phyloP scores from a whole-genome alignment of 371 early-diverging fungal genomes.

The Actinomortierella ambigua region DNA sequence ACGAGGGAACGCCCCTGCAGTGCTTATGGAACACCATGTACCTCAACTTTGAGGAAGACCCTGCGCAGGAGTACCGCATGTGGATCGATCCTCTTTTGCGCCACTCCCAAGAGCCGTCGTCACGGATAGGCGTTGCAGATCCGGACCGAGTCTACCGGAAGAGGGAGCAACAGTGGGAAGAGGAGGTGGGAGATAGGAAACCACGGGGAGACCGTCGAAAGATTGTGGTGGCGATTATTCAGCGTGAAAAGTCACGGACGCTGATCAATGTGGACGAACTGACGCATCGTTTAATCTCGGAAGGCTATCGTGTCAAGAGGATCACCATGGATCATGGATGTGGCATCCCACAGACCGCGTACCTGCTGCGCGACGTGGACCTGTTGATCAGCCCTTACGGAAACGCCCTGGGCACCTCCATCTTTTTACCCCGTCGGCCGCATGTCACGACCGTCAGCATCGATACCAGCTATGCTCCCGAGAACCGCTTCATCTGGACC shows the following conservation, averaged over 20 bases:
- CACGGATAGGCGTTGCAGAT: slow-evolving; percentile 8
- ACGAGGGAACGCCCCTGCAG: neutral
- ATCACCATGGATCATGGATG: slow-evolving; percentile 50
- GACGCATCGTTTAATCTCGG: slow-evolving; percentile 12
- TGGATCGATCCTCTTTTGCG: no score
- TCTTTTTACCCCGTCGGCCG: slow-evolving; percentile 45
- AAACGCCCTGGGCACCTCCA: slow-evolving; percentile 46
- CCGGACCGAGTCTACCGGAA: slow-evolving; percentile 39
- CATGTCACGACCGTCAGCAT: slow-evolving; percentile 29
- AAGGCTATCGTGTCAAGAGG: slow-evolving; percentile 9
- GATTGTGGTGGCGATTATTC: slow-evolving; percentile 5
- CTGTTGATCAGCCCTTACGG: slow-evolving; percentile 50
- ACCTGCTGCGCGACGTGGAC: slow-evolving; percentile 48
- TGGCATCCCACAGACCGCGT: slow-evolving; percentile 38
- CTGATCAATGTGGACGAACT: slow-evolving; percentile 13
- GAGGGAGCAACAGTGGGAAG: slow-evolving; percentile 7
- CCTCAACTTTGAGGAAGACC: neutral
- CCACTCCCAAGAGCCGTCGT: neutral
- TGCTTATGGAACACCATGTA: slow-evolving; percentile 1
- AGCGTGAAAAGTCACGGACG: slow-evolving; percentile 5
- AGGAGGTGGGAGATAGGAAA: no score
- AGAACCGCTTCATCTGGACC: slow-evolving; percentile 50
- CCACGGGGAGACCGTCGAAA: slow-evolving; percentile 1
- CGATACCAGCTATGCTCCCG: slow-evolving; percentile 42
- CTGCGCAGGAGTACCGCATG: neutral